phyloP scores from a whole-genome alignment of 768 basidiomycete genomes.

The Russula sp. region DNA sequence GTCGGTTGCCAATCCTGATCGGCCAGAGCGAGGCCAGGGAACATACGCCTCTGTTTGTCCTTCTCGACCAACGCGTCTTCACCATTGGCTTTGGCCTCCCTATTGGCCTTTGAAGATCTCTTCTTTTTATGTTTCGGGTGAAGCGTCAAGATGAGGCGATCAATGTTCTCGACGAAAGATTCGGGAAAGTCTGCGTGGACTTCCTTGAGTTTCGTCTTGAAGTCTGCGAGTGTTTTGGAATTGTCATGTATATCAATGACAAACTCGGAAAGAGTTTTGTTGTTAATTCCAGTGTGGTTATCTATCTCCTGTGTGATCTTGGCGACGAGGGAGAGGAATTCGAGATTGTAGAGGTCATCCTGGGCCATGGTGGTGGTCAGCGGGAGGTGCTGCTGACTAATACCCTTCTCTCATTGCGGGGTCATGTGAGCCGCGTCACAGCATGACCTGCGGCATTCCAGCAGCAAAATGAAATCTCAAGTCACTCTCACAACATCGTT shows the following conservation, averaged over 20 bases:
- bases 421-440: no score
- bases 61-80: slow-evolving; percentile 44
- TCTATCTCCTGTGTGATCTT: slow-evolving; percentile 90
- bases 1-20: slow-evolving; percentile 61
- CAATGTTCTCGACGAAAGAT: slow-evolving; percentile 86
- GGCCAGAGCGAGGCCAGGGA: slow-evolving; percentile 82
- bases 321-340: slow-evolving; percentile 83
- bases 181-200: slow-evolving; percentile 81
- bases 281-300: slow-evolving; percentile 77
- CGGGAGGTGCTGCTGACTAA: slow-evolving; percentile 15
- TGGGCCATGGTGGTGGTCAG: slow-evolving; percentile 46
- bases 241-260: slow-evolving; percentile 84
- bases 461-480: no score
- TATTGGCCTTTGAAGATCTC: slow-evolving; percentile 37
- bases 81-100: slow-evolving; percentile 28
- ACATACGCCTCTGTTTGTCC: slow-evolving; percentile 77
- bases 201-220: slow-evolving; percentile 73
- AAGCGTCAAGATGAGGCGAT: slow-evolving; percentile 88
- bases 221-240: slow-evolving; percentile 68
- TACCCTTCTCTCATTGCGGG: neutral
- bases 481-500: no score
- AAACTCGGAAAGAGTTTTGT: slow-evolving; percentile 94
- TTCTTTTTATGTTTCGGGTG: slow-evolving; percentile 95
- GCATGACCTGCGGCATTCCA: no score
- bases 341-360: slow-evolving; percentile 83